These are phyloP conservation scores for Pleodorina starrii DNA, from an alignment of 139 green algal genomes.

Conservation along the genomic window DNA sequence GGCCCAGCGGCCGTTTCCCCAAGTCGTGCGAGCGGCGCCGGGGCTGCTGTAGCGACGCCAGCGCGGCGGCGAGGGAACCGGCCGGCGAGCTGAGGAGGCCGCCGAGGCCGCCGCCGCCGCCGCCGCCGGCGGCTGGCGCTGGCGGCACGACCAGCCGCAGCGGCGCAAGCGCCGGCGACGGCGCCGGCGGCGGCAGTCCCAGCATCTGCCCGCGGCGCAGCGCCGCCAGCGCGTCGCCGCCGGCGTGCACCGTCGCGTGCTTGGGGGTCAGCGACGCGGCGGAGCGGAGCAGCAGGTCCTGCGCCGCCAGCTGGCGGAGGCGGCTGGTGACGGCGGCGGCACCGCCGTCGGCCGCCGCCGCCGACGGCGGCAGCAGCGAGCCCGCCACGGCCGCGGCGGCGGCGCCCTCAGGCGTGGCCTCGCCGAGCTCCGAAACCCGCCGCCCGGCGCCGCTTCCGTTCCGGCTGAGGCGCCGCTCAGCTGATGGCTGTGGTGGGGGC, in stretches of 20 bases:
- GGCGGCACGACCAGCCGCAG: no score
- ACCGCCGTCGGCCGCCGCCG: background rate
- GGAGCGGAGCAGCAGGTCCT: conserved; percentile 23
- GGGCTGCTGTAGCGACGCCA: background rate
- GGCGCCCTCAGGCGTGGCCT: conserved; percentile 14
- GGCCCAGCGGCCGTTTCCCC: background rate
- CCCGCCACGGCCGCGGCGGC: background rate
- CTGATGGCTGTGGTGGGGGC: background rate
- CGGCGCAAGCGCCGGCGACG: background rate
- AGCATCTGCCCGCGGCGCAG: conserved; percentile 12
- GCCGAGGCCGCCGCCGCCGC: background rate
- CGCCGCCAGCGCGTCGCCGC: background rate
- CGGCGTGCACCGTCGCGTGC: conserved; percentile 39
- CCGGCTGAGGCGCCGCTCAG: background rate
- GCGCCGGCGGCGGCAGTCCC: background rate
- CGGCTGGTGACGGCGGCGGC: background rate
- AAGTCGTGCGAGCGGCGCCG: conserved; percentile 12
- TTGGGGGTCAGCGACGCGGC: conserved; percentile 11
- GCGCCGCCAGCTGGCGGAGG: conserved; percentile 19
- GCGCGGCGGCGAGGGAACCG: background rate
- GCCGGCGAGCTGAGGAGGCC: background rate
- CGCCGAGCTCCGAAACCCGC: background rate
- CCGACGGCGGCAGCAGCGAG: background rate
- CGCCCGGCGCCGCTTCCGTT: background rate
- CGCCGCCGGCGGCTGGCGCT: no score